Evolutionary conservation across 164 flowering plant species (phyloP), one percentile per base, ranked within the genome.

Genomic region (Dillenia turbinata): DNA sequence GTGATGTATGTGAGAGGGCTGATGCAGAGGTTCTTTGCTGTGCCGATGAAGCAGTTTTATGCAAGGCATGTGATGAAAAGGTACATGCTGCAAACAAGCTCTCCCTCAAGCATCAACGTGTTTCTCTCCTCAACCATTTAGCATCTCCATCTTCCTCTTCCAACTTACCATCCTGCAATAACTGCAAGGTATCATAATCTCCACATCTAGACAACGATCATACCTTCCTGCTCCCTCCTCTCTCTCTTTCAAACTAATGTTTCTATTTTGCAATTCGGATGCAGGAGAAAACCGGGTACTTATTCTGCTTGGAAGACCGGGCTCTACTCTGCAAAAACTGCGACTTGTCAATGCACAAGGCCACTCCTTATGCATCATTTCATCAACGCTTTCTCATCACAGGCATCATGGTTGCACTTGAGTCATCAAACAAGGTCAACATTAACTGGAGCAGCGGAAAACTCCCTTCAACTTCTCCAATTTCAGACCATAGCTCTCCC

Each of bases 61-160:
- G 80, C 44, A 52, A 26, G 54, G 54, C 10, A 8, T 79, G 83
- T 62, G 83, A 77, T 53, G 62, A 65, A 40, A 67, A 63, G 57
- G 75, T 79, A n/a, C 83, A 79, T 61, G 69, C 78, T 1, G 78
- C 83, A 43, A 79, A 79, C 54, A 79, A 71, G 67, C 71, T 79
- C 10, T 72, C 76, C 33, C 55, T 49, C 22, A 79, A 75, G 56
- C 83, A 79, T 54, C 69, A 72, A 59, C 72, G 81, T 2, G 50
- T 79, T 45, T 62, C 77, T 16, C 76, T 79, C 45, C 57, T 64
- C 53, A 64, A 49, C 47, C 61, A 33, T 33, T 33, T 33, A 33
- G 40, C 40, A 4, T 33, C 40, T 33, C 7, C 40, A 33, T 33
- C 40, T 33, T 33, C 40, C 40, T 62, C 75, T 3, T 65, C 70